A percentile compares a stretch with the other conserved stretches of the same genome.
Evolutionary conservation across 495 filamentous ascomycete genomes (phyloP).

Genomic region (Viridothelium virens): DNA sequence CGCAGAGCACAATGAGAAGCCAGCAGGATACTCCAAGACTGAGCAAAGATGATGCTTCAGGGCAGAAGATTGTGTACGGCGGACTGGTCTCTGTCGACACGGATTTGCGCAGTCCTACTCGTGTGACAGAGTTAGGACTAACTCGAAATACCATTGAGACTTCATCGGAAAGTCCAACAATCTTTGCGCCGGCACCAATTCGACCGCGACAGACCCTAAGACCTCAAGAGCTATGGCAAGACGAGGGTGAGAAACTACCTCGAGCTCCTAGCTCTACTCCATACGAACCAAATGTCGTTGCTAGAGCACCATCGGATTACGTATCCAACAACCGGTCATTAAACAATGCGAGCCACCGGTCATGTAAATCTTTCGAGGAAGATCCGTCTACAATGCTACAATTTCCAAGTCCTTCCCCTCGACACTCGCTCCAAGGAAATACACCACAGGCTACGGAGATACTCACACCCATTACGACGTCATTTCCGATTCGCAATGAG

Average conservation of each 20-base stretch:
- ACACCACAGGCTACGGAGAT: background rate
- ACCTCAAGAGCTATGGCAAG: background rate
- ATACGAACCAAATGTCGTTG: background rate
- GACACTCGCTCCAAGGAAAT: background rate
- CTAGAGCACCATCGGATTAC: background rate
- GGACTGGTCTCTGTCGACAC: background rate
- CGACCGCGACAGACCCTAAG: background rate
- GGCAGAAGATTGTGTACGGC: background rate
- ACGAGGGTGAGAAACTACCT: background rate
- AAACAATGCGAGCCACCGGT: background rate
- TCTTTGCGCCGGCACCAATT: slow-evolving; percentile 1
- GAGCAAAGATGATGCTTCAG: background rate
- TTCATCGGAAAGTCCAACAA: background rate
- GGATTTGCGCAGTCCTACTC: background rate
- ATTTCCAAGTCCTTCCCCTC: background rate
- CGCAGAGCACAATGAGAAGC: background rate
- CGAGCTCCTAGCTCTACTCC: background rate
- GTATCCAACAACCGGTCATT: background rate
- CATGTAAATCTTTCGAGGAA: background rate
- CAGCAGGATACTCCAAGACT: background rate
- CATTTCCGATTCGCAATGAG: background rate
- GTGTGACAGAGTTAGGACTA: background rate
- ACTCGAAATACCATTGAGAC: background rate
- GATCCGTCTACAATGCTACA: background rate
- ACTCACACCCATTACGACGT: background rate